Evolutionary conservation across 1,284 basidiomycete genomes (phyloP), one percentile per base, ranked within the genome.

Genomic region (Malassezia globosa): DNA sequence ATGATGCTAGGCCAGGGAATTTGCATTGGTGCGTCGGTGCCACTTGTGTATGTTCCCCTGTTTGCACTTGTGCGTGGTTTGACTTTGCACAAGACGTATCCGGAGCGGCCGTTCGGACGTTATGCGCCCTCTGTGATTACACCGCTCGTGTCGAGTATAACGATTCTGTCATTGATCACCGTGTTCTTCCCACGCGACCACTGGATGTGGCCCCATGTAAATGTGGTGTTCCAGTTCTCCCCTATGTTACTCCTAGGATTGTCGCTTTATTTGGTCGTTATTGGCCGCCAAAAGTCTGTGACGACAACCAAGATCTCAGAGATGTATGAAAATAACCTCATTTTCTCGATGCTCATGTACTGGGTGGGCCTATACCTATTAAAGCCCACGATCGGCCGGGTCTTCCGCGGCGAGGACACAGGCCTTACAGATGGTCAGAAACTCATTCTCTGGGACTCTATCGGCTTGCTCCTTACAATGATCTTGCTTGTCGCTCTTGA

Each of bases 201-300:
- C 36, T 31, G 24, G 19, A 33, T 16, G 33, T 52, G 22, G 37
- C 23, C 41, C 16, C 14, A 14, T 19, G 27, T 25, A 14, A 52
- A 52, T 36, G 26, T 39, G 7, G 26, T 14, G 14, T 52, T 52
- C 50, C 50, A 52, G 35, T 22, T 52, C 31, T 52, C 41, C 39
- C 50, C 50, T 7, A 6, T 47, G 7, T 11, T 35, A 3, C 19
- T 52, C 11, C 16, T 47, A 1, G 5, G 14, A 13, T 40, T 52
- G 1, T 24, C 39, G 18, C 2, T 26, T 7, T 52, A 47, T 35
- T n/a, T 19, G 29, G 19, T 41, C 7, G 2, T 42, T 4, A 35
- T 41, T 6, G 21, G 26, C n/a, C 33, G 14, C 16, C 37, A 27
- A 13, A 21, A n/a, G 18, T 42, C 50, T 25, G 33, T 46, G 7